Conservation (phyloP, 1,284 basidiomycete genomes). For the Marasmius tenuissimus region DNA sequence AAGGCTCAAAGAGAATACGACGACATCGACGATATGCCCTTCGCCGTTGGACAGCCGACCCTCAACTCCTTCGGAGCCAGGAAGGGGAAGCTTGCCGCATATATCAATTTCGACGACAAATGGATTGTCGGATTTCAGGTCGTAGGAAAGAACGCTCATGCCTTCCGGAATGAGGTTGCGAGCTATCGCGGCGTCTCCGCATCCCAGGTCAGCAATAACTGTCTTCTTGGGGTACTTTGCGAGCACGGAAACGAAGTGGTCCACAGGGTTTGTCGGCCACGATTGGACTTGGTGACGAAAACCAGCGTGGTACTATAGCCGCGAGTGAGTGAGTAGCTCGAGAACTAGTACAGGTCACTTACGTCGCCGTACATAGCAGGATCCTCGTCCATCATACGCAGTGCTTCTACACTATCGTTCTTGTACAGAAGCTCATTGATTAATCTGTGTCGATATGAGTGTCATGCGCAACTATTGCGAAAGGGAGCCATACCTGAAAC, state of each 20-base stretch:
- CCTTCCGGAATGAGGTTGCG: slow-evolving; percentile 69
- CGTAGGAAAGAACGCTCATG: slow-evolving; percentile 75
- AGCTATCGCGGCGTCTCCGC: slow-evolving; percentile 92
- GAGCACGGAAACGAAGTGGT: slow-evolving; percentile 67
- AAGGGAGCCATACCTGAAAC: slow-evolving; percentile 64
- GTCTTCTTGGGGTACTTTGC: slow-evolving; percentile 63
- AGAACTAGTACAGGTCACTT: slow-evolving; percentile 16
- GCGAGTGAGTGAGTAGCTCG: not conserved
- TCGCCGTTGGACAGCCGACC: slow-evolving; percentile 45
- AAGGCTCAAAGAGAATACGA: slow-evolving; percentile 90
- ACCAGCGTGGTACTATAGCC: slow-evolving; percentile 80
- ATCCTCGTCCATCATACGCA: slow-evolving; percentile 80
- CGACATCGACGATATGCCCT: slow-evolving; percentile 86
- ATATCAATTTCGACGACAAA: slow-evolving; percentile 84
- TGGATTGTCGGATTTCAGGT: slow-evolving; percentile 72
- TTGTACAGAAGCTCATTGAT: slow-evolving; percentile 91
- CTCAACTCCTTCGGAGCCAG: slow-evolving; percentile 68
- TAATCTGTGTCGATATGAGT: slow-evolving; percentile 46
- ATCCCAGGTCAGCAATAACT: slow-evolving; percentile 91
- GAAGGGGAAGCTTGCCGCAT: slow-evolving; percentile 72
- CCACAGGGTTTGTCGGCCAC: slow-evolving; percentile 91
- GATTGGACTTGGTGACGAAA: slow-evolving; percentile 87
- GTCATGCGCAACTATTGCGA: slow-evolving; percentile 4
- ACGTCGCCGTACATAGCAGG: slow-evolving; percentile 78
- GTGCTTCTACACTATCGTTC: slow-evolving; percentile 72